Base-by-base conservation (phyloP, 2,329 filamentous ascomycete genomes). In the Chalaropsis ovoidea region DNA sequence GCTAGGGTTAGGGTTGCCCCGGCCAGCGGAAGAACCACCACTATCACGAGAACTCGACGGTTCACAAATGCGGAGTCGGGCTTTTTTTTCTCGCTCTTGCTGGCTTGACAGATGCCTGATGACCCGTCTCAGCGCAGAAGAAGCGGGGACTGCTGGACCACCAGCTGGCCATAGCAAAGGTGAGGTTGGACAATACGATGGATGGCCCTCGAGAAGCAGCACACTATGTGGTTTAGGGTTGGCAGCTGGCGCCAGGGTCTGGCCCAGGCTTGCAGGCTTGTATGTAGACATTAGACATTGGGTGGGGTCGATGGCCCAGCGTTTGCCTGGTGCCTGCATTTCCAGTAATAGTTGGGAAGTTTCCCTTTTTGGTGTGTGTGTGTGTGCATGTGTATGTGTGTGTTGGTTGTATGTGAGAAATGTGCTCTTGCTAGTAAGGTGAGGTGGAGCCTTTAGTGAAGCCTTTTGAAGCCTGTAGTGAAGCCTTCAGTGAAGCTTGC, bases 101-200 rank as follows among this genome's bases (percentile, higher is more conserved):
- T 49, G 22, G 47, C 47, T 49, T 49, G 47, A 24, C 47, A 49
- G 47, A 49, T 24, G 47, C 47, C 47, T 49, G 7, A 49, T 49
- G 13, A 10, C 47, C 47, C 47, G 47, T 19, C 19, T 22, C 17
- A 49, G 22, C 7, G 22, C 19, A 49, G 5, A 4, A 49, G 8
- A 49, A 49, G 11, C 22, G 19, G 8, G 47, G 47, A 24, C 19
- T 49, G 47, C n/a, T 19, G n/a, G 47, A 19, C 3, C 47, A 1
- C 47, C 47, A 22, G 47, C 8, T 49, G 47, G 17, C n/a, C 47
- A 49, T 19, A 22, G 47, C 47, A 49, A 22, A 49, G 22, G 31
- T 49, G 45, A 49, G 22, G 17, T 49, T 49, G 8, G 47, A 49
- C 17, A 49, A 22, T 24, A 49, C n/a, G 47, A 49, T 22, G 47